Conservation (phyloP, 495 filamentous ascomycete genomes). For the Podospora fimiseda region DNA sequence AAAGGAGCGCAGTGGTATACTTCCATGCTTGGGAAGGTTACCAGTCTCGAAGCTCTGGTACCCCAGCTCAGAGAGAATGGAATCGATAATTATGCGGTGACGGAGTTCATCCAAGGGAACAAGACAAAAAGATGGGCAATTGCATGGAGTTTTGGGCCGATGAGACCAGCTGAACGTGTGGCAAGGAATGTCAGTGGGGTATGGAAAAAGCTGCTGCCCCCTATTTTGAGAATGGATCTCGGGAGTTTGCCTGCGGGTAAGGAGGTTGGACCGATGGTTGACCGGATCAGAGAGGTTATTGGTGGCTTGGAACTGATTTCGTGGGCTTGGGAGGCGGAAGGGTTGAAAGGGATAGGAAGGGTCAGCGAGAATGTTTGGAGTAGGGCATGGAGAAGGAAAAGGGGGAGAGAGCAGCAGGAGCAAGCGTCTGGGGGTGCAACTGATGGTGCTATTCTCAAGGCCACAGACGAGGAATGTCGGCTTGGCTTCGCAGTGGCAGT, state of each 20-base stretch:
- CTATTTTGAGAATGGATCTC: slow-evolving; percentile 45
- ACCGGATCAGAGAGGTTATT: slow-evolving; percentile 16
- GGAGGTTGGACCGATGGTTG: slow-evolving; percentile 12
- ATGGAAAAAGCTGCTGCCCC: slow-evolving; percentile 52
- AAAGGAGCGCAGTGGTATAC: slow-evolving; percentile 75
- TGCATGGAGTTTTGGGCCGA: slow-evolving; percentile 74
- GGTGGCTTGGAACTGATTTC: slow-evolving; percentile 53
- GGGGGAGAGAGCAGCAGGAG: slow-evolving; percentile 8
- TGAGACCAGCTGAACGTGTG: slow-evolving; percentile 55
- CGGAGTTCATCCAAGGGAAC: slow-evolving; percentile 69
- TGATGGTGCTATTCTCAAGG: slow-evolving; percentile 3
- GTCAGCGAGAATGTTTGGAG: slow-evolving; percentile 45
- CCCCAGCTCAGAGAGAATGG: slow-evolving; percentile 50
- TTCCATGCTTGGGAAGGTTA: slow-evolving; percentile 80
- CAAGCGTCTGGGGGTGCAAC: slow-evolving; percentile 7
- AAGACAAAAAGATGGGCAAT: slow-evolving; percentile 83
- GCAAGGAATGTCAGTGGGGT: slow-evolving; percentile 50
- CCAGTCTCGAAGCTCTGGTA: slow-evolving; percentile 60
- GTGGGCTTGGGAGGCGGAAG: slow-evolving; percentile 36
- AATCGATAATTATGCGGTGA: slow-evolving; percentile 76
- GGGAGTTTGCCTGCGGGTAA: neutral
- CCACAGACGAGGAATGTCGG: slow-evolving; percentile 7
- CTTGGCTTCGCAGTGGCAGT: slow-evolving; percentile 24
- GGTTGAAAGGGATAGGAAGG: slow-evolving; percentile 31
- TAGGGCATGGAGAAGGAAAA: slow-evolving; percentile 39